Evolutionary conservation across 202 grass and related monocot species (phyloP), one percentile per base, ranked within the genome.

Genomic region (Bolboschoenoplectus hybrid): DNA sequence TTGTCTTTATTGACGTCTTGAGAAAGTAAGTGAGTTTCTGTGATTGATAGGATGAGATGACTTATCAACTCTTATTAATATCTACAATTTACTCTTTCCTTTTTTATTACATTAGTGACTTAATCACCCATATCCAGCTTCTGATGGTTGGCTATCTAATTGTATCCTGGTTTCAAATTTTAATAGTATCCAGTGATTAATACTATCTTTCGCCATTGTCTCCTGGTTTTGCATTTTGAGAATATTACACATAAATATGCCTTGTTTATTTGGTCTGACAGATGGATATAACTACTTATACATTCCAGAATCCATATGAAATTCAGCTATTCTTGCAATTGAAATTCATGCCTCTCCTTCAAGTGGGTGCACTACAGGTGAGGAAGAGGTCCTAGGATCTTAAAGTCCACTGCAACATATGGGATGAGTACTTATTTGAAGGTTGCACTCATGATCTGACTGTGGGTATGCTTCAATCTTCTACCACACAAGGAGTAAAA

Each of bases 161-260:
- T 26, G 36, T 68, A 6, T 68, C 36, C 5, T 40, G 65, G 65
- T 68, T n/a, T 19, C 19, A 60, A 60, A 60, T 44, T 60, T 67
- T 39, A 67, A 67, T 38, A 40, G 5, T 67, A 39, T 40, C 64
- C 35, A 40, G 35, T 67, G 64, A 67, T 67, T 16, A 58, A 4
- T 13, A 67, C 64, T 40, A 67, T 39, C 64, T 67, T 39, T 13
- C 34, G 40, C 64, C 11, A 0, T 40, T 39, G 36, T 67, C 36
- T 67, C 64, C 70, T 50, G 19, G 19, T 74, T 32, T 74, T 34
- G 19, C 71, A 14, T 13, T 69, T 32, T 34, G 19, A 10, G 45
- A 74, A 74, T 51, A 51, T 49, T 34, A 74, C 32, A 74, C 41
- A 41, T 10, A 74, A 14, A 74, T 26, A 74, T 74, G 44, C 10